Evolutionary conservation across 2,329 filamentous ascomycete genomes (phyloP).

Genomic region (Bertia moriformis): DNA sequence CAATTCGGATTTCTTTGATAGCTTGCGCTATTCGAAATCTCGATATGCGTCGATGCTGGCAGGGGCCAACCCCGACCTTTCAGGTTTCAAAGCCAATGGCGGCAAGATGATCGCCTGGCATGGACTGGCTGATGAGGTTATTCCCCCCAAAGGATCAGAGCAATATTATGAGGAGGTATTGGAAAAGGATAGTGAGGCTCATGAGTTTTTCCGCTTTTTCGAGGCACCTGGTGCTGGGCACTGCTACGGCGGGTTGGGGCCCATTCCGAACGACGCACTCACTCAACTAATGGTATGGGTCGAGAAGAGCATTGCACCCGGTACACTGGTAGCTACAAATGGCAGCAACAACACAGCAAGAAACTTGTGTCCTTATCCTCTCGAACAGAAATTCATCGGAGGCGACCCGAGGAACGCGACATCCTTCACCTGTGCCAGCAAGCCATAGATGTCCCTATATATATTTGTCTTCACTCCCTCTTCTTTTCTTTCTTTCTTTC

Average conservation of each 20-base stretch:
- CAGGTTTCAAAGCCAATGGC: neutral
- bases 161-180: slow-evolving; percentile 5
- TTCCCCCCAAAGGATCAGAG: neutral
- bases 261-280: slow-evolving; percentile 8
- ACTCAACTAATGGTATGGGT: slow-evolving; percentile 12
- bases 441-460: too few relatives aligned
- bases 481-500: too few relatives aligned
- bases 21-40: neutral
- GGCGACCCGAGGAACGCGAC: neutral
- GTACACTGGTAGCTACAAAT: neutral
- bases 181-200: slow-evolving; percentile 2
- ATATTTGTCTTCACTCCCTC: too few relatives aligned
- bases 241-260: slow-evolving; percentile 9
- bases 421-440: neutral
- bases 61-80: neutral
- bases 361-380: neutral
- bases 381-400: neutral
- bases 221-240: slow-evolving; percentile 1
- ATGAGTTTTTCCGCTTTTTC: slow-evolving; percentile 1
- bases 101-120: slow-evolving; percentile 1
- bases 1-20: neutral
- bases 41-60: neutral
- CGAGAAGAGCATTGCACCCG: slow-evolving; percentile 12
- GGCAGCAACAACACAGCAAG: neutral
- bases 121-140: slow-evolving; percentile 1